Evolutionary conservation across 2,329 filamentous ascomycete genomes (phyloP).

Genomic region (Calonectria ilicicola): DNA sequence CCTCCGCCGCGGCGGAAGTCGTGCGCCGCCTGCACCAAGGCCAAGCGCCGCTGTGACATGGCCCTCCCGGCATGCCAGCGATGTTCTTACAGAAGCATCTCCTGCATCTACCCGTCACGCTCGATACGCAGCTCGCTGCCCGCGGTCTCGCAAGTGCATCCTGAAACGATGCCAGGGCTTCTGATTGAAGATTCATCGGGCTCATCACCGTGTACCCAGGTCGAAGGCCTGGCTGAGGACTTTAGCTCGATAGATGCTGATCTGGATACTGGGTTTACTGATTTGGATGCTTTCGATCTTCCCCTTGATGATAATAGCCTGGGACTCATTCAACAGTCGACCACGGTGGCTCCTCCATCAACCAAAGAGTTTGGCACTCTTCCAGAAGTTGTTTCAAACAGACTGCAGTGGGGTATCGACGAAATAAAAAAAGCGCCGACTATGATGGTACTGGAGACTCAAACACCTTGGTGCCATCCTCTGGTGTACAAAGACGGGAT

Average conservation of each 20-base stretch:
- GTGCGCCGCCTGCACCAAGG: constrained; percentile 66
- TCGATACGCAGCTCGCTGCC: neutral
- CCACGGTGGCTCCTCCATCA: constrained; percentile 37
- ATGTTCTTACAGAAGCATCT: constrained; percentile 60
- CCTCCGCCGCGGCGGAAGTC: constrained; percentile 66
- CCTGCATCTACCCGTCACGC: constrained; percentile 59
- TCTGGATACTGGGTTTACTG: constrained; percentile 28
- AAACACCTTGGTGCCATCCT: constrained; percentile 66
- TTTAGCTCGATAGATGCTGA: constrained; percentile 31
- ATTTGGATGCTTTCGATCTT: constrained; percentile 25
- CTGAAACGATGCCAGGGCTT: constrained; percentile 22
- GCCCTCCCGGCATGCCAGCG: constrained; percentile 63
- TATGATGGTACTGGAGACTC: constrained; percentile 61
- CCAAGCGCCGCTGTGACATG: constrained; percentile 69
- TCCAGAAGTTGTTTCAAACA: constrained; percentile 45
- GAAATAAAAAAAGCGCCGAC: constrained; percentile 62
- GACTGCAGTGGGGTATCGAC: constrained; percentile 59
- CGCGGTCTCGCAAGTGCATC: neutral
- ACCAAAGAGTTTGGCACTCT: constrained; percentile 36
- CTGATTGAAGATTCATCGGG: constrained; percentile 21
- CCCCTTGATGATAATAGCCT: constrained; percentile 29
- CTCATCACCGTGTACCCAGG: constrained; percentile 1
- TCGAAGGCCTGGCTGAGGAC: constrained; percentile 21
- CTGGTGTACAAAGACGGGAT: constrained; percentile 63
- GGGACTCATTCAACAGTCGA: constrained; percentile 38